phyloP scores from a whole-genome alignment of 2,329 filamentous ascomycete genomes.

The Paramyrothecium roridum region DNA sequence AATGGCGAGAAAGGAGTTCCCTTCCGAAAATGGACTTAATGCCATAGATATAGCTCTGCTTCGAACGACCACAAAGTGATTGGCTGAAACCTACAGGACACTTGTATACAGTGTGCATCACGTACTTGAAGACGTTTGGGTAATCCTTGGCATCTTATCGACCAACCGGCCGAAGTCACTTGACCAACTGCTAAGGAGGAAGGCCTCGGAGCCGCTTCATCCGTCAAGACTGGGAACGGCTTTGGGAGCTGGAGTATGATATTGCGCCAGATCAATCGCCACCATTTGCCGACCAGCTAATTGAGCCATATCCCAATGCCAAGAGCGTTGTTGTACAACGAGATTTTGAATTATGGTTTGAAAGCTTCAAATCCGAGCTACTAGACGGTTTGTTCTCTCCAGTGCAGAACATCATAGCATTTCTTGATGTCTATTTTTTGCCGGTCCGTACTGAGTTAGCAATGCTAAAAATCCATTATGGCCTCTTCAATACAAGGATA shows the following conservation, averaged over 20 bases:
- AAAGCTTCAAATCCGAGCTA: slow-evolving; percentile 12
- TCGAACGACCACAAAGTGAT: slow-evolving; percentile 6
- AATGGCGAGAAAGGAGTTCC: too few species aligned
- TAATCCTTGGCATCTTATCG: slow-evolving; percentile 1
- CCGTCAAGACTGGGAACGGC: slow-evolving; percentile 4
- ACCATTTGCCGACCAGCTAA: slow-evolving; percentile 11
- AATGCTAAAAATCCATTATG: neutral
- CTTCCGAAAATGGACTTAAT: slow-evolving; percentile 1
- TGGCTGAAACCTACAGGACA: slow-evolving; percentile 6
- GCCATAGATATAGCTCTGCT: slow-evolving; percentile 7
- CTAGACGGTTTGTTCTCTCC: neutral
- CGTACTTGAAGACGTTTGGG: slow-evolving; percentile 1
- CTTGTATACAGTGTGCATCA: slow-evolving; percentile 4
- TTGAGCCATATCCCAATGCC: slow-evolving; percentile 13
- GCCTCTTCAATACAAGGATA: neutral
- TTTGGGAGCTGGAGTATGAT: slow-evolving; percentile 7
- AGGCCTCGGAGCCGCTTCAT: neutral
- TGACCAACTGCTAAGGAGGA: neutral
- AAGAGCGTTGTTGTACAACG: slow-evolving; percentile 14
- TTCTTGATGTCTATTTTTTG: neutral
- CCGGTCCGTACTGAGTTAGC: neutral
- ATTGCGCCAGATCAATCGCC: slow-evolving; percentile 11
- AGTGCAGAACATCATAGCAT: neutral
- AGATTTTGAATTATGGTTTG: slow-evolving; percentile 12
- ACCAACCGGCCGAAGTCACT: slow-evolving; percentile 5